A percentile compares a stretch with the other conserved stretches of the same genome.
These are phyloP conservation scores for Miscanthus lutarioriparius DNA, from an alignment of 176 grass and related monocot genomes.

Conservation along the genomic window DNA sequence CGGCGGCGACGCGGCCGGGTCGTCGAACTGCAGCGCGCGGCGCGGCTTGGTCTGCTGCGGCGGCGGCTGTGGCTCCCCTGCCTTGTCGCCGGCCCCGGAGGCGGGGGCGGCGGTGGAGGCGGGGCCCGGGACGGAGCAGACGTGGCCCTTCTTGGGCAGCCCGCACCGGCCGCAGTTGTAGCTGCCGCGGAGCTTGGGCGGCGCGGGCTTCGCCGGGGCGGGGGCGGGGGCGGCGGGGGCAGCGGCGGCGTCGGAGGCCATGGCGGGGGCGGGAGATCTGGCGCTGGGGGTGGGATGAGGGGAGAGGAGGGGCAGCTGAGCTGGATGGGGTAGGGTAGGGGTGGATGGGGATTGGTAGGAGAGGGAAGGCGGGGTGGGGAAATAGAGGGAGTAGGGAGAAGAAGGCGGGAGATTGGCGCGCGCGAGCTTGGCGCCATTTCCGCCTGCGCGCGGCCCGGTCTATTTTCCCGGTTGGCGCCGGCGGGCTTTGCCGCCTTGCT, in stretches of 20 bases:
- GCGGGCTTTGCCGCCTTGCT: background rate
- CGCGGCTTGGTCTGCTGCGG: constrained; percentile 37
- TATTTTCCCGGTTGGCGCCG: constrained; percentile 29
- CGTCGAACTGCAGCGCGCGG: constrained; percentile 74
- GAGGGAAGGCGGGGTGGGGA: background rate
- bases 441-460: constrained; percentile 19
- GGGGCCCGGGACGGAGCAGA: constrained; percentile 39
- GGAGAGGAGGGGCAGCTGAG: background rate
- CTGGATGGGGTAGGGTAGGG: constrained; percentile 9
- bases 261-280: background rate
- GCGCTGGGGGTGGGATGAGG: background rate
- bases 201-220: background rate
- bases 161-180: constrained; percentile 95
- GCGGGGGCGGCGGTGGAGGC: background rate
- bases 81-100: background rate
- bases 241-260: constrained; percentile 23
- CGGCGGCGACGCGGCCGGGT: background rate
- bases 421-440: constrained; percentile 53
- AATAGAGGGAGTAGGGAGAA: constrained; percentile 33
- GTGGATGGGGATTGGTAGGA: background rate
- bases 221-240: background rate
- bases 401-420: constrained; percentile 33
- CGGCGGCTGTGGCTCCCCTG: background rate
- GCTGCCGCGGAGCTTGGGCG: constrained; percentile 64
- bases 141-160: constrained; percentile 87